A percentile compares a stretch with the other conserved stretches of the same genome.
Evolutionary conservation across 106 monocot genomes (phyloP).

Genomic region (Dioscorea alata): DNA sequence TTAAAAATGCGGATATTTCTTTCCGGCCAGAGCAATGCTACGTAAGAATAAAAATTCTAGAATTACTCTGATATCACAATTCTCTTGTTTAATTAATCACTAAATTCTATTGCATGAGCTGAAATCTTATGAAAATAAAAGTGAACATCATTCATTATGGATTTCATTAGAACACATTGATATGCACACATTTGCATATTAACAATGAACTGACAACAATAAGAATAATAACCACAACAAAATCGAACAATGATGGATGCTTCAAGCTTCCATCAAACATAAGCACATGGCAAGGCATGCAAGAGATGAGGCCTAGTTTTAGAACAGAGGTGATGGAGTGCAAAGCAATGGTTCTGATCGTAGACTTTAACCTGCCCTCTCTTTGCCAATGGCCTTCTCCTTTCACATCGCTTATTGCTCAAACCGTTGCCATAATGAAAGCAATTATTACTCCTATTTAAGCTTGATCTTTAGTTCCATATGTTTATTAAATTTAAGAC

Average conservation of each 20-base stretch:
- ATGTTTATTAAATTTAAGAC: too few relatives aligned
- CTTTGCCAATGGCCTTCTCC: slow-evolving; percentile 18
- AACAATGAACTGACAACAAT: background rate
- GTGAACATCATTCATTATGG: too few relatives aligned
- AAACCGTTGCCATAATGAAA: too few relatives aligned
- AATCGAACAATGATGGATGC: background rate
- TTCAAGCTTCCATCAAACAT: background rate
- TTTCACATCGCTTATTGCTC: background rate
- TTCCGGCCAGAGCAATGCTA: too few relatives aligned
- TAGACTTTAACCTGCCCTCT: slow-evolving; percentile 30
- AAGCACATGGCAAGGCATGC: slow-evolving; percentile 5
- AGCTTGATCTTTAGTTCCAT: too few relatives aligned
- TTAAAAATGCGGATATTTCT: too few relatives aligned
- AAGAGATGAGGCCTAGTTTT: background rate
- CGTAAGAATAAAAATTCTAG: too few relatives aligned
- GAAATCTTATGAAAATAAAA: background rate
- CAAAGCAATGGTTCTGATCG: slow-evolving; percentile 9
- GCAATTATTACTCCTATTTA: too few relatives aligned
- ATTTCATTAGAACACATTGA: too few relatives aligned
- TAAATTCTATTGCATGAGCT: background rate
- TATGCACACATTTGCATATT: too few relatives aligned
- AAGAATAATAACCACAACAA: background rate
- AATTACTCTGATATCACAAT: too few relatives aligned
- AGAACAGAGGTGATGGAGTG: slow-evolving; percentile 22
- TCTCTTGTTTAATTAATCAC: too few relatives aligned